Base-by-base conservation (phyloP, 208 protist species). In the Crithidia expoeki region DNA sequence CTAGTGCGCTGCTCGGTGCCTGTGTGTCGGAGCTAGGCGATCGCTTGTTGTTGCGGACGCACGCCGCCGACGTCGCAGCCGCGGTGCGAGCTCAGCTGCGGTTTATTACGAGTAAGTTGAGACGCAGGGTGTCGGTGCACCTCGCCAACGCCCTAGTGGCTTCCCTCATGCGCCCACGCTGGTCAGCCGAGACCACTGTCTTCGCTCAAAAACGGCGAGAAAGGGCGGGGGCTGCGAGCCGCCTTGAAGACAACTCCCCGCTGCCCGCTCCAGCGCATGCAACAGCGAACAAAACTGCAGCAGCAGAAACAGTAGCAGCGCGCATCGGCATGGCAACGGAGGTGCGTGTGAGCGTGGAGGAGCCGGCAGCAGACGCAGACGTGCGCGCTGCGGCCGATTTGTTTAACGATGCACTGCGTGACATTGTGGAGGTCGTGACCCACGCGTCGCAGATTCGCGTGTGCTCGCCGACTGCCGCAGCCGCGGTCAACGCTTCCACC, bases 1-100 rank as follows among this genome's bases (percentile, higher is more conserved):
- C 79, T 34, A 61, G 59, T 25, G 32, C 65, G 21, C 49, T 88
- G 25, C 83, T 92, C 21, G 74, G 69, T 9, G 83, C 76, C 9
- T 84, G 74, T 27, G 49, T 90, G 32, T 28, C 65, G 42, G 74
- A 78, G 14, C 73, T 76, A 4, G 80, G 84, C 42, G 56, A 74
- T 25, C 62, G 72, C 17, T 7, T 16, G 10, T 25, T 59, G 0
- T 40, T 47, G 12, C 68, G 64, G 17, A 7, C 14, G 6, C 65
- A 74, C 30, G 61, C 72, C 42, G 33, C 36, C 14, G 27, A 67
- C 27, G 34, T 68, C 17, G 53, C 61, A 23, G 38, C 44, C 12
- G 56, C 51, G 11, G 62, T 42, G 30, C 57, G 63, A 17, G 36
- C 50, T 25, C 75, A 72, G 75, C 62, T 76, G 23, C 50, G 57